phyloP scores from a whole-genome alignment of 2,329 filamentous ascomycete genomes.

The Cordyceps pruinosa region DNA sequence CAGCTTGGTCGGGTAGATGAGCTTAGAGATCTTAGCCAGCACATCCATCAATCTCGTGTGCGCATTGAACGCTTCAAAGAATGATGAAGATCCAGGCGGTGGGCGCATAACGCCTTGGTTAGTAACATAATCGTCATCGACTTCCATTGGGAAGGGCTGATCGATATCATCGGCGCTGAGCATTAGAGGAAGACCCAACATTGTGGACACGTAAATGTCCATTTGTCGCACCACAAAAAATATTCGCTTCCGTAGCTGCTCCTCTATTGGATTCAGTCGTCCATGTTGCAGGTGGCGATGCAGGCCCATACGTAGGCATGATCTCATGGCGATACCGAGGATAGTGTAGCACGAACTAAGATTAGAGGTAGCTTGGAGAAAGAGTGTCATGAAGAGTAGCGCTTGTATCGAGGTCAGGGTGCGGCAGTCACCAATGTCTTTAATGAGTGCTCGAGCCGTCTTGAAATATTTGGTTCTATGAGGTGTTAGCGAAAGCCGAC shows the following conservation, averaged over 20 bases:
- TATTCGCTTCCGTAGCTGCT: conserved; percentile 55
- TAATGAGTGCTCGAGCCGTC: conserved; percentile 57
- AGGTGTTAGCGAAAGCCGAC: conserved; percentile 34
- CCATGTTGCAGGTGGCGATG: conserved; percentile 65
- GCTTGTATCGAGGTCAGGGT: conserved; percentile 69
- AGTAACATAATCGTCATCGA: conserved; percentile 63
- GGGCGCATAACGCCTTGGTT: conserved; percentile 48
- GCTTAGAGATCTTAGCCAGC: conserved; percentile 56
- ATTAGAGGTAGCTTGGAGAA: conserved; percentile 72
- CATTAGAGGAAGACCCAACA: conserved; percentile 59
- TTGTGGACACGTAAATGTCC: conserved; percentile 62
- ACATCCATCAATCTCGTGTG: conserved; percentile 58
- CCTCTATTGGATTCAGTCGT: conserved; percentile 55
- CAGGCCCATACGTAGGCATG: conserved; percentile 69
- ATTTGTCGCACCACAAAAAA: conserved; percentile 65
- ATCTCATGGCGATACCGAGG: conserved; percentile 68
- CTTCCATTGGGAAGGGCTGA: conserved; percentile 55
- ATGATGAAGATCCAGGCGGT: conserved; percentile 49
- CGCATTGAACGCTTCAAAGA: conserved; percentile 59
- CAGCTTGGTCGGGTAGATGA: conserved; percentile 59
- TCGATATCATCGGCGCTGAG: conserved; percentile 60
- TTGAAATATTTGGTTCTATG: conserved; percentile 61
- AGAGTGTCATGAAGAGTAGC: conserved; percentile 72
- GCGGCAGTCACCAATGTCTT: conserved; percentile 61
- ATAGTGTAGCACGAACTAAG: conserved; percentile 75